phyloP scores from a whole-genome alignment of 306 rosid species.

The Malus asiatica region DNA sequence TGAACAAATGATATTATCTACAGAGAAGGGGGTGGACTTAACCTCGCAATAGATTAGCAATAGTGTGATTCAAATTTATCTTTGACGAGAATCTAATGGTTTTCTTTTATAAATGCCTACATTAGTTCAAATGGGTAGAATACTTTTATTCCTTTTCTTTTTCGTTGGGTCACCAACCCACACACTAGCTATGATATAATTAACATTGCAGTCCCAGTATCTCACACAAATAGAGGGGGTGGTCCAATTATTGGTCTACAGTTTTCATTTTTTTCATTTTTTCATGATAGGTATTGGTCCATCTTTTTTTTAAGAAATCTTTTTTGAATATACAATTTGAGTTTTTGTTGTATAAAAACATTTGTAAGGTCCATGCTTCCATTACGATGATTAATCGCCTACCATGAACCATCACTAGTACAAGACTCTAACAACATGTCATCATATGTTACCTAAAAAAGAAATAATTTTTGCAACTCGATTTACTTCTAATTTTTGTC shows the following conservation, averaged over 20 bases:
- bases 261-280: neutral
- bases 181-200: neutral
- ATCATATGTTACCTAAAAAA: neutral
- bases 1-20: too few relatives aligned
- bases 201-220: neutral
- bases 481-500: too few relatives aligned
- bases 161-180: neutral
- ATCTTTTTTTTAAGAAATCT: neutral
- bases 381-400: neutral
- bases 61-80: too few relatives aligned
- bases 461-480: too few relatives aligned
- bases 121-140: neutral
- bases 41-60: rapidly evolving
- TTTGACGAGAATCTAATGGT: too few relatives aligned
- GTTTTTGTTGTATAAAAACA: neutral
- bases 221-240: neutral
- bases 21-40: too few relatives aligned
- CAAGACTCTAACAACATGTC: neutral
- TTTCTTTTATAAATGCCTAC: neutral
- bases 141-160: neutral
- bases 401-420: neutral
- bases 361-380: neutral
- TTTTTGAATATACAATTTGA: neutral
- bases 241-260: neutral
- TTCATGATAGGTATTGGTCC: neutral